phyloP scores from a whole-genome alignment of 1,139 yeast species.

The Yamadazyma trypodendri region DNA sequence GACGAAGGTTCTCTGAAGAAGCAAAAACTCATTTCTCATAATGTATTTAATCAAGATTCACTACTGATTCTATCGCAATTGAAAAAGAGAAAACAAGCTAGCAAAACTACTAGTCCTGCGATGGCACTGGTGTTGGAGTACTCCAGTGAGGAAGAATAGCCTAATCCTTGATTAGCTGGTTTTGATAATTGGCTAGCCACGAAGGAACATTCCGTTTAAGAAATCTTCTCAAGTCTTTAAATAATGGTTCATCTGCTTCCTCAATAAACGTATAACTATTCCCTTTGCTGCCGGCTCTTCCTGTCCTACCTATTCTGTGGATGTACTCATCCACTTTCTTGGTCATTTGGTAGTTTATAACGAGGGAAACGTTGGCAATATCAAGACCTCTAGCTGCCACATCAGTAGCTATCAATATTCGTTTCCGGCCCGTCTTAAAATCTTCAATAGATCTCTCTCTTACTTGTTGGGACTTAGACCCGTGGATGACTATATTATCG shows the following conservation, averaged over 20 bases:
- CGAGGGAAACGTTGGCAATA: slow-evolving; percentile 79
- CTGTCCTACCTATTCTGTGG: slow-evolving; percentile 95
- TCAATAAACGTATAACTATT: slow-evolving; percentile 70
- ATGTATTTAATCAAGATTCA: slow-evolving; percentile 12
- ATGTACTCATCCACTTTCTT: slow-evolving; percentile 76
- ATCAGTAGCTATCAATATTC: slow-evolving; percentile 84
- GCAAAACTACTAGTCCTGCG: slow-evolving; percentile 5
- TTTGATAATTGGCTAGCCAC: slow-evolving; percentile 43
- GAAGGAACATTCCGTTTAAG: slow-evolving; percentile 51
- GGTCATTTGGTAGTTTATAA: slow-evolving; percentile 84
- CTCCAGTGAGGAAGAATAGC: slow-evolving; percentile 28
- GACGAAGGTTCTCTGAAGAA: neutral
- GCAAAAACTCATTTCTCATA: neutral
- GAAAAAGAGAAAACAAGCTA: slow-evolving; percentile 7
- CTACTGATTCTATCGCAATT: slow-evolving; percentile 11
- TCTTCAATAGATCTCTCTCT: slow-evolving; percentile 75
- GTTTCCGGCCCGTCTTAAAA: slow-evolving; percentile 59
- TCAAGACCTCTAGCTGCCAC: slow-evolving; percentile 98
- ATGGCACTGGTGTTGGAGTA: slow-evolving; percentile 14
- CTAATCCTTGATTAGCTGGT: slow-evolving; percentile 10
- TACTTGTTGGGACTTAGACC: slow-evolving; percentile 82
- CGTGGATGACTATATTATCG: slow-evolving; percentile 65
- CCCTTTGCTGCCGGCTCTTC: slow-evolving; percentile 87
- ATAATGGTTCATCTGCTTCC: slow-evolving; percentile 53
- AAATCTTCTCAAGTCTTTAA: slow-evolving; percentile 52